These are phyloP conservation scores for Chenopodium berlandieri DNA, from an alignment of 148 eudicot species.

Conservation along the genomic window DNA sequence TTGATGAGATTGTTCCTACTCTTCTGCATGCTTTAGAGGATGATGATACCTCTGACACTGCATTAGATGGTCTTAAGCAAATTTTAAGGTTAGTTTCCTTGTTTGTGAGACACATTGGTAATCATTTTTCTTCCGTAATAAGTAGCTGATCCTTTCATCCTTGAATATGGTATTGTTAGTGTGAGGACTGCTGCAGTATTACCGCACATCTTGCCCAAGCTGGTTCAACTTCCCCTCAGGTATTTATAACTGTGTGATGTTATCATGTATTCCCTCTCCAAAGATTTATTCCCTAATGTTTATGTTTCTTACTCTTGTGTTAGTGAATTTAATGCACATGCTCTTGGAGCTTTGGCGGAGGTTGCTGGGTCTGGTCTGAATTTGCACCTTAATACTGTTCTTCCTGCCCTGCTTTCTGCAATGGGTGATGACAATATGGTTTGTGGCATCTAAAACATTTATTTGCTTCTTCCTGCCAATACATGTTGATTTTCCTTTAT, in stretches of 20 bases:
- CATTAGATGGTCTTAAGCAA: constrained; percentile 97
- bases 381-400: constrained; percentile 69
- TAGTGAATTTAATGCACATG: constrained; percentile 98
- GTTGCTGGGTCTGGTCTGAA: constrained; percentile 96
- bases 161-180: constrained; percentile 34
- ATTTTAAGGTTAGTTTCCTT: constrained; percentile 64
- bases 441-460: constrained; percentile 25
- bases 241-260: constrained; percentile 31
- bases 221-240: constrained; percentile 89
- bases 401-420: constrained; percentile 84
- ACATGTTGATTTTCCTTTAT: constrained; percentile 6
- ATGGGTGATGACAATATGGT: constrained; percentile 82
- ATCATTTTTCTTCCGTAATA: not conserved
- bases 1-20: constrained; percentile 98
- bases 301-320: constrained; percentile 2
- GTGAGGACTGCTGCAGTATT: constrained; percentile 94
- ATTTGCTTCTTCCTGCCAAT: not conserved
- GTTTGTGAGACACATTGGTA: constrained; percentile 1
- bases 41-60: constrained; percentile 85
- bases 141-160: constrained; percentile 20
- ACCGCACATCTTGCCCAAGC: constrained; percentile 97
- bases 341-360: constrained; percentile 96
- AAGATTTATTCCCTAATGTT: not conserved
- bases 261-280: not conserved
- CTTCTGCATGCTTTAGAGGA: constrained; percentile 96